These are phyloP conservation scores for Huiozyma naganishii DNA, from an alignment of 805 yeast species.

Conservation along the genomic window DNA sequence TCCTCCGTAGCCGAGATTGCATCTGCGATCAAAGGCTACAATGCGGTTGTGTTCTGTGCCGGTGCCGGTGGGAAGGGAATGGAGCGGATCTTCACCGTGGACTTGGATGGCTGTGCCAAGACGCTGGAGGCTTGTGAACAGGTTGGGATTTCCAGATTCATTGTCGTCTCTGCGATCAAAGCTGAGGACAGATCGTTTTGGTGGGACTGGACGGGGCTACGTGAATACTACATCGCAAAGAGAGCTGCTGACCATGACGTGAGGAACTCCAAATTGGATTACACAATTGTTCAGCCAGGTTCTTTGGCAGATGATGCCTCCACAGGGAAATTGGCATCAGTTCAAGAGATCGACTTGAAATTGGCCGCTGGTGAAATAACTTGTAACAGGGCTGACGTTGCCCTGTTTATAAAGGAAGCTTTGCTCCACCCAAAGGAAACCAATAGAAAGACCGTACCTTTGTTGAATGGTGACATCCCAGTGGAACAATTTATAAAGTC, in stretches of 20 bases:
- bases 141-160: conserved; percentile 35
- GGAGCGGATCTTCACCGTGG: conserved; percentile 39
- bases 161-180: conserved; percentile 46
- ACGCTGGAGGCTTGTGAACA: conserved; percentile 42
- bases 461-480: conserved; percentile 33
- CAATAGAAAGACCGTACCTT: conserved; percentile 33
- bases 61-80: conserved; percentile 52
- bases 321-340: conserved; percentile 32
- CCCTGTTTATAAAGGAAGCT: conserved; percentile 32
- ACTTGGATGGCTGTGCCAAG: conserved; percentile 51
- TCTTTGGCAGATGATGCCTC: conserved; percentile 17
- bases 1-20: conserved; percentile 29
- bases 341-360: conserved; percentile 8
- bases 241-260: conserved; percentile 45
- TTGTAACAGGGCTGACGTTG: conserved; percentile 43
- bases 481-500: conserved; percentile 15
- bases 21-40: conserved; percentile 34
- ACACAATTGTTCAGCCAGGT: conserved; percentile 50
- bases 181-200: conserved; percentile 41
- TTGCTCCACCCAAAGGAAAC: conserved; percentile 31
- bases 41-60: conserved; percentile 50
- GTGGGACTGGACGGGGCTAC: conserved; percentile 29
- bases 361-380: neutral
- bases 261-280: conserved; percentile 35
- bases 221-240: conserved; percentile 49